A percentile compares a stretch with the other conserved stretches of the same genome.
phyloP scores from a whole-genome alignment of 2,329 filamentous ascomycete species.

The Colletotrichum lini region DNA sequence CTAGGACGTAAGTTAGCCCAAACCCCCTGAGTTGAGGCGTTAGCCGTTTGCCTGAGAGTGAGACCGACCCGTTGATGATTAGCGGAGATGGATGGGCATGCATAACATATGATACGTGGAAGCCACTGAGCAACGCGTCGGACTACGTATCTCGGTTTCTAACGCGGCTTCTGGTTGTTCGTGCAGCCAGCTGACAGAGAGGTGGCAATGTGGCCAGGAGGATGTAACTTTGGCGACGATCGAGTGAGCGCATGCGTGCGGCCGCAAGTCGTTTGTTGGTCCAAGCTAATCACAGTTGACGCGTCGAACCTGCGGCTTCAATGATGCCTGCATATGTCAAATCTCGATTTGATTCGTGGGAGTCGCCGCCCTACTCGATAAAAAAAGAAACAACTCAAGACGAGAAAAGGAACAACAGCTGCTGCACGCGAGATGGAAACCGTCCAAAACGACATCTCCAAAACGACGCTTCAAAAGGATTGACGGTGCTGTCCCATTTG shows the following conservation, averaged over 20 bases:
- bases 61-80: background rate
- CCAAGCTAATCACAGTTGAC: background rate
- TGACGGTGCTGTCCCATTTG: too few species aligned
- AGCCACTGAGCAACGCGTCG: background rate
- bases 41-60: background rate
- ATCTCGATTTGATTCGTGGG: background rate
- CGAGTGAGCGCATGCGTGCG: conserved; percentile 19
- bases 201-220: too few species aligned
- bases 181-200: conserved; percentile 8
- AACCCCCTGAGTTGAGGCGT: conserved; percentile 28
- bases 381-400: background rate
- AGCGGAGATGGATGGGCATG: background rate
- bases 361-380: background rate
- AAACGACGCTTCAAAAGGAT: too few species aligned
- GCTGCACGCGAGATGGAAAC: background rate
- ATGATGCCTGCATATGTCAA: background rate
- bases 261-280: conserved; percentile 16
- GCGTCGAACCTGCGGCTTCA: background rate
- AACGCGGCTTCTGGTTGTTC: background rate
- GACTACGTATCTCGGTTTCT: background rate
- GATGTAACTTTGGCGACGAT: background rate
- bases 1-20: background rate
- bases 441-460: background rate
- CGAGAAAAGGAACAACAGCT: conserved; percentile 9
- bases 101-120: background rate